Evolutionary conservation across 306 rosid species (phyloP).

Genomic region (Neltuma alba): DNA sequence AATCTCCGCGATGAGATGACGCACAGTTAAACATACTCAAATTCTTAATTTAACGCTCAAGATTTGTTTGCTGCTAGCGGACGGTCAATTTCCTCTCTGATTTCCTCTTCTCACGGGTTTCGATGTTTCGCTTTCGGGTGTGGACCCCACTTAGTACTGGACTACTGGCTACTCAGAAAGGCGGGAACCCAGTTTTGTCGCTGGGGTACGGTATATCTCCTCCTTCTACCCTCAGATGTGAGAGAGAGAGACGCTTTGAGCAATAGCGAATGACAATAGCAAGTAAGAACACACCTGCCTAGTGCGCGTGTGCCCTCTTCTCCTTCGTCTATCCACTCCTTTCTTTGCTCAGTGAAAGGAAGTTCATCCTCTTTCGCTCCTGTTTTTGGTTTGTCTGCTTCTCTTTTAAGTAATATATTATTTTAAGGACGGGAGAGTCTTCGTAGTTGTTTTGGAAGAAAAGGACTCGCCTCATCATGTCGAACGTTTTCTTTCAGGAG

Average conservation of each 20-base stretch:
- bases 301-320: background rate
- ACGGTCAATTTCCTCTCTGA: slow-evolving; percentile 31
- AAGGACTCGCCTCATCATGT: slow-evolving; percentile 23
- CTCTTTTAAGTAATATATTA: background rate
- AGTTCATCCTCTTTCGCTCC: background rate
- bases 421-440: background rate
- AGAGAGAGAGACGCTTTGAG: slow-evolving; percentile 23
- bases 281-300: background rate
- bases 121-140: slow-evolving; percentile 68
- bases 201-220: slow-evolving; percentile 40
- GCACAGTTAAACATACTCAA: slow-evolving; percentile 37
- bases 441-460: slow-evolving; percentile 18
- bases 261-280: background rate
- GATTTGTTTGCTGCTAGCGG: background rate
- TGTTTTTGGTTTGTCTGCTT: background rate
- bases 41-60: slow-evolving; percentile 42
- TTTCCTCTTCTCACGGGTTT: slow-evolving; percentile 49
- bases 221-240: slow-evolving; percentile 5
- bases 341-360: background rate
- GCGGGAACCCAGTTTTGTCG: slow-evolving; percentile 91
- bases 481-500: background rate
- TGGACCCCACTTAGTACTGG: slow-evolving; percentile 62
- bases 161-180: slow-evolving; percentile 52
- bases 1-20: slow-evolving; percentile 13
- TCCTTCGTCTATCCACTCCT: background rate